Evolutionary conservation across 306 rosid species (phyloP).

Genomic region (Parietaria judaica): DNA sequence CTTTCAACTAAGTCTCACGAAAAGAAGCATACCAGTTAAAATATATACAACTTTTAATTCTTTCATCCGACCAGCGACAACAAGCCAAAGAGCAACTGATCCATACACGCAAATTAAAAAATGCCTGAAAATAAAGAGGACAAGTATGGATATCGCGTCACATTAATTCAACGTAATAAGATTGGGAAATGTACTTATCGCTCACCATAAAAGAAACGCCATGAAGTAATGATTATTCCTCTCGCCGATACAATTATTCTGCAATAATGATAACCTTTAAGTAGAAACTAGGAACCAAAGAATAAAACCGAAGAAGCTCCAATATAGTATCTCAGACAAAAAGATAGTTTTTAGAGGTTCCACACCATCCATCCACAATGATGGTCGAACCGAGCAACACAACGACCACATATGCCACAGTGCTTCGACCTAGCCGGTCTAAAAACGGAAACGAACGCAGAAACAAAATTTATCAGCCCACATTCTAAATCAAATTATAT

Average conservation of each 20-base stretch:
- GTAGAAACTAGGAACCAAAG: conserved; percentile 18
- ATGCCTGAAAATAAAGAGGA: conserved; percentile 57
- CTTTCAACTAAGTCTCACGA: conserved; percentile 11
- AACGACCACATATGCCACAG: conserved; percentile 79
- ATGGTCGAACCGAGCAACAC: conserved; percentile 95
- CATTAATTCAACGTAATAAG: neutral
- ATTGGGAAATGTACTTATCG: conserved; percentile 6
- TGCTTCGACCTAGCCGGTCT: conserved; percentile 99
- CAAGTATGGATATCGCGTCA: neutral
- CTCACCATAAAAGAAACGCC: conserved; percentile 97
- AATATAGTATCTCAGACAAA: conserved; percentile 4
- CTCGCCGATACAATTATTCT: conserved; percentile 99
- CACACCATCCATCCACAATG: conserved; percentile 99
- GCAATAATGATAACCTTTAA: conserved; percentile 27
- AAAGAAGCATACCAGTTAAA: conserved; percentile 47
- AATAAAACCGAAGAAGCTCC: conserved; percentile 8
- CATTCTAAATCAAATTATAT: neutral
- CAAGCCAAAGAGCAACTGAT: conserved; percentile 48
- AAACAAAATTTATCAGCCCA: neutral
- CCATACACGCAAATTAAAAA: conserved; percentile 81
- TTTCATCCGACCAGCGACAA: conserved; percentile 73
- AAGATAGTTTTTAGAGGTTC: conserved; percentile 11
- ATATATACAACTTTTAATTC: conserved; percentile 56
- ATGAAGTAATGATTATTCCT: conserved; percentile 68
- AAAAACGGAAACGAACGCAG: conserved; percentile 10